phyloP scores from a whole-genome alignment of 148 eudicot species.

The Chenopodium album region DNA sequence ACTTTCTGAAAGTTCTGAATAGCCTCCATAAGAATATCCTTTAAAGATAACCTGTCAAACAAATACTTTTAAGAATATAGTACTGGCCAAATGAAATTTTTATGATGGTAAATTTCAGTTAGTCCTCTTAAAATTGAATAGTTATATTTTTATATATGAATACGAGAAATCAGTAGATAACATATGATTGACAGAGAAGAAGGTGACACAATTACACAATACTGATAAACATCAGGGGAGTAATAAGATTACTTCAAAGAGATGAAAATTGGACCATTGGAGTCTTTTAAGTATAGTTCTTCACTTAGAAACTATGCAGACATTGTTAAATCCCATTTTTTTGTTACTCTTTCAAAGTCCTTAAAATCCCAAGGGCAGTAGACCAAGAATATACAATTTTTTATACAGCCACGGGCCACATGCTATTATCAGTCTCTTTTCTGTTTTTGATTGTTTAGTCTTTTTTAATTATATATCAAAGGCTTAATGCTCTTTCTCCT shows the following conservation, averaged over 20 bases:
- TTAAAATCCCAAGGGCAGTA: too few species aligned
- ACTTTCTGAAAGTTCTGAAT: conserved; percentile 71
- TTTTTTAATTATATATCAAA: too few species aligned
- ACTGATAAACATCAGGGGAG: neutral
- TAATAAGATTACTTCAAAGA: neutral
- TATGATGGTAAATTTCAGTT: neutral
- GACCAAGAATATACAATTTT: too few species aligned
- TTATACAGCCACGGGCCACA: too few species aligned
- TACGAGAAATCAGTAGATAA: neutral
- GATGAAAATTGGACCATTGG: neutral
- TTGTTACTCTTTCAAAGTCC: too few species aligned
- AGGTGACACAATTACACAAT: neutral
- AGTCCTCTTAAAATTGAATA: neutral
- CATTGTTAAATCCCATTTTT: too few species aligned
- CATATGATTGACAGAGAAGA: neutral
- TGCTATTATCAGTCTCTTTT: too few species aligned
- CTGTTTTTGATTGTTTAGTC: too few species aligned
- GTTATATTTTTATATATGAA: neutral
- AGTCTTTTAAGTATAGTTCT: neutral
- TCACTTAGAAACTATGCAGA: neutral
- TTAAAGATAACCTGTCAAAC: conserved; percentile 68
- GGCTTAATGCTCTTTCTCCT: too few species aligned
- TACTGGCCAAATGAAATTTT: neutral
- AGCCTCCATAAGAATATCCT: conserved; percentile 85
- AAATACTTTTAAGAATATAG: conserved; percentile 13